phyloP scores from a whole-genome alignment of 352 stramenopile genomes.

The Pythium aquatile region DNA sequence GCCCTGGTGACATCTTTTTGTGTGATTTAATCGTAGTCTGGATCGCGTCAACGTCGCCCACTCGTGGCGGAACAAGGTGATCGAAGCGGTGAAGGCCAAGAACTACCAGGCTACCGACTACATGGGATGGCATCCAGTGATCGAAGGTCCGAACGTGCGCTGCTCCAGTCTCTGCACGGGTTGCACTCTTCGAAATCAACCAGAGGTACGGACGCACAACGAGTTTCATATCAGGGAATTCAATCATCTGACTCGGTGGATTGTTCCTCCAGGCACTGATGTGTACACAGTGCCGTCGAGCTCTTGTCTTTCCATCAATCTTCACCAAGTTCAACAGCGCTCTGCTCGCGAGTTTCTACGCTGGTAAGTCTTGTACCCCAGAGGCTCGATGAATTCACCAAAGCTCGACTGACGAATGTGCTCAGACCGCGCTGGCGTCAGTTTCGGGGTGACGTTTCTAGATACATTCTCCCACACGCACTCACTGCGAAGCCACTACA shows the following conservation, averaged over 20 bases:
- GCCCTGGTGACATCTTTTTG: background rate
- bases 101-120: constrained; percentile 75
- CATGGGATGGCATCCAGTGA: constrained; percentile 77
- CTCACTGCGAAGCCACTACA: constrained; percentile 63
- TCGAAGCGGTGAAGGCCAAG: constrained; percentile 53
- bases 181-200: constrained; percentile 72
- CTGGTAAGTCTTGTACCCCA: constrained; percentile 35
- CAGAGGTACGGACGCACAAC: constrained; percentile 34
- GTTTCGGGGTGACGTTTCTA: constrained; percentile 59
- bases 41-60: constrained; percentile 66
- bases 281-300: constrained; percentile 57
- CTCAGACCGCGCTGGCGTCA: constrained; percentile 69
- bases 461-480: constrained; percentile 79
- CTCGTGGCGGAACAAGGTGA: constrained; percentile 45
- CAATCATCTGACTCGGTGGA: too few relatives aligned
- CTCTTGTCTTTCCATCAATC: constrained; percentile 62
- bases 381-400: background rate
- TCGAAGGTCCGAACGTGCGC: constrained; percentile 66
- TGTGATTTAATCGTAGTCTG: constrained; percentile 32
- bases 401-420: background rate
- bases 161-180: constrained; percentile 73
- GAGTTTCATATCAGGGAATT: background rate
- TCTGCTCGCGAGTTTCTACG: constrained; percentile 71
- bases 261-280: constrained; percentile 17
- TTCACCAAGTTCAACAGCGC: constrained; percentile 81